Conservation (phyloP, 306 rosid species). For the Fagus crenata region DNA sequence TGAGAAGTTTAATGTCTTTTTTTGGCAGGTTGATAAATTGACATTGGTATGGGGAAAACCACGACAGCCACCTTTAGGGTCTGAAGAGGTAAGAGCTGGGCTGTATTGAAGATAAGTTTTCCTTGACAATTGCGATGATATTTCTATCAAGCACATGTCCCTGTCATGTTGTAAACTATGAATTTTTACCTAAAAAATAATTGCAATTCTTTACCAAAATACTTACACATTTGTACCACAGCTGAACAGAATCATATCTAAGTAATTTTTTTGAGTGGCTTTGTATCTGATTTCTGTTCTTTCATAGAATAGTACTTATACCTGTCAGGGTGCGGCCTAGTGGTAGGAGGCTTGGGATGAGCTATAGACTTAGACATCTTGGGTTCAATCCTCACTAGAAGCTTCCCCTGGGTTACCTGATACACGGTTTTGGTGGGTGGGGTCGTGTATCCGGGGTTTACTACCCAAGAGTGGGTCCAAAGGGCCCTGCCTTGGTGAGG, state of each 20-base stretch:
- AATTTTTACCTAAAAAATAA: constrained; percentile 4
- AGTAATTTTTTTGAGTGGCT: neutral
- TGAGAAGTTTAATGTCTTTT: neutral
- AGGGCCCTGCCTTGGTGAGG: too few species aligned
- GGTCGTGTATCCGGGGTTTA: too few species aligned
- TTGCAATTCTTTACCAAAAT: neutral
- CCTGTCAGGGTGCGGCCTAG: too few species aligned
- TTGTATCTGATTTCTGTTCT: neutral
- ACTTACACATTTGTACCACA: neutral
- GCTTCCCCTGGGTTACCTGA: too few species aligned
- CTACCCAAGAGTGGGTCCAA: too few species aligned
- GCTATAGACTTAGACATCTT: too few species aligned
- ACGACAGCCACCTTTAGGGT: constrained; percentile 73
- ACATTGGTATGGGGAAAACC: constrained; percentile 92
- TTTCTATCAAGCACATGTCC: neutral
- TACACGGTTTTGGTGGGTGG: too few species aligned
- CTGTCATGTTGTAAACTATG: constrained; percentile 16
- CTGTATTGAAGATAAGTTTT: constrained; percentile 28
- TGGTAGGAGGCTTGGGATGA: too few species aligned
- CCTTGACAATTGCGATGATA: neutral
- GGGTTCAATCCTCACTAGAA: too few species aligned
- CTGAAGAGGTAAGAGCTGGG: constrained; percentile 67
- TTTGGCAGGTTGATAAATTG: constrained; percentile 66
- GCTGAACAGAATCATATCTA: neutral
- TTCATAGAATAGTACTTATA: neutral